Base-by-base conservation (phyloP, 2,329 filamentous ascomycete genomes). In the Penicillium italicum region DNA sequence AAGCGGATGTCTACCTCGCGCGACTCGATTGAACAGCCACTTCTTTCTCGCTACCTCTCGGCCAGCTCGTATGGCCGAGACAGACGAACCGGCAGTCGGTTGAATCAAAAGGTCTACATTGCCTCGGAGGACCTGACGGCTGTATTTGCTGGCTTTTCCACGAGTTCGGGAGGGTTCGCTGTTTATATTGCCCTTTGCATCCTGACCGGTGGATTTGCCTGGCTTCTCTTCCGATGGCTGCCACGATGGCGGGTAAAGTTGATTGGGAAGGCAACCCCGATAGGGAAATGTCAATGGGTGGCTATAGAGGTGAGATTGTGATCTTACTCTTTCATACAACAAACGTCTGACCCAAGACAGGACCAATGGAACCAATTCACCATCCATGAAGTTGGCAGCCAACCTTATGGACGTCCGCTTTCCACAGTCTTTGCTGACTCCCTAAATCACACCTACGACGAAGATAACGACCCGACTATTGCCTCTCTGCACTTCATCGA, bases 301-400 rank as follows among this genome's bases (percentile, higher is more conserved):
- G 92, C 96, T 28, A 84, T 97, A 61, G 94, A 97, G 79, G 84
- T 86, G 63, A 74, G 81, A 72, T 26, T 24, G 7, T 41, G 18
- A 41, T 11, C 9, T 16, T 30, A 28, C 12, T 10, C 24, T 40
- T 12, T 26, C 16, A 37, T 18, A 10, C 37, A 33, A 34, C 11
- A 26, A 26, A 20, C 24, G 56, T 59, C 72, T 74, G 63, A 73
- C 55, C 43, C 44, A 54, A 56, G 56, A 54, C 69, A 88, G 82
- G 97, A 99, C 68, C 91, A 97, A 81, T 97, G 94, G 93, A 89
- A 89, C 47, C 93, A 97, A 73, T 89, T 97, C 72, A 80, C 82
- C 12, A 83, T 94, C n/a, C 83, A 96, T 66, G 69, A 85, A 47
- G 81, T 97, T 12, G 79, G 80, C 55, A 78, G 72, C 44, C 76